These are phyloP conservation scores for Phytophthora pisi DNA, from an alignment of 352 stramenopile genomes.

Conservation along the genomic window DNA sequence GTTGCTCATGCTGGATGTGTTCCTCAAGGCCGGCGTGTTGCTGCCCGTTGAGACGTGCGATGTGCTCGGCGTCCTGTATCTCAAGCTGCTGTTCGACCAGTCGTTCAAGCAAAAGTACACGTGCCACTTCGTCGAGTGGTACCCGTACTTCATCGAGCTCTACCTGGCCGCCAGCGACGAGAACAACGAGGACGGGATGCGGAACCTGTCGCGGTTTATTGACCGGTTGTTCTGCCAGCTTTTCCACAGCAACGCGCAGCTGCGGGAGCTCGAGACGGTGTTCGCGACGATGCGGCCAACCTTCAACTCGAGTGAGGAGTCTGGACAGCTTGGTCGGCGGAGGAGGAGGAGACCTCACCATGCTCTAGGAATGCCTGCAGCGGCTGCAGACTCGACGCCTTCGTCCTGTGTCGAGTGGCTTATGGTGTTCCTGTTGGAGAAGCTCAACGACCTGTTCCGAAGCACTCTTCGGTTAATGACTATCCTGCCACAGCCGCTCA, in stretches of 20 bases:
- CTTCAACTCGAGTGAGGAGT: slow-evolving; percentile 15
- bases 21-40: slow-evolving; percentile 72
- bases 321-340: slow-evolving; percentile 6
- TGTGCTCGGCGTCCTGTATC: slow-evolving; percentile 78
- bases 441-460: slow-evolving; percentile 69
- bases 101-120: slow-evolving; percentile 85
- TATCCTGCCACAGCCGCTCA: slow-evolving; percentile 38
- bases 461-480: slow-evolving; percentile 64
- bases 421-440: slow-evolving; percentile 69
- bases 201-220: slow-evolving; percentile 80
- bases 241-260: slow-evolving; percentile 81
- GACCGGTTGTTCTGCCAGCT: slow-evolving; percentile 86
- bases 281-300: slow-evolving; percentile 43
- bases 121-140: slow-evolving; percentile 82
- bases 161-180: slow-evolving; percentile 70
- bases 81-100: slow-evolving; percentile 84
- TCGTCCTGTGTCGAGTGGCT: slow-evolving; percentile 67
- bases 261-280: slow-evolving; percentile 64
- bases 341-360: slow-evolving; percentile 16
- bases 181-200: slow-evolving; percentile 78
- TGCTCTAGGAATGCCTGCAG: slow-evolving; percentile 11
- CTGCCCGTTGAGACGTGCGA: slow-evolving; percentile 76
- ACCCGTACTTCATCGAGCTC: slow-evolving; percentile 80
- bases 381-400: slow-evolving; percentile 24
- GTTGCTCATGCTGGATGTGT: slow-evolving; percentile 67